Evolutionary conservation across 345 rosid species (phyloP).

Genomic region (Eucalyptus pumila): DNA sequence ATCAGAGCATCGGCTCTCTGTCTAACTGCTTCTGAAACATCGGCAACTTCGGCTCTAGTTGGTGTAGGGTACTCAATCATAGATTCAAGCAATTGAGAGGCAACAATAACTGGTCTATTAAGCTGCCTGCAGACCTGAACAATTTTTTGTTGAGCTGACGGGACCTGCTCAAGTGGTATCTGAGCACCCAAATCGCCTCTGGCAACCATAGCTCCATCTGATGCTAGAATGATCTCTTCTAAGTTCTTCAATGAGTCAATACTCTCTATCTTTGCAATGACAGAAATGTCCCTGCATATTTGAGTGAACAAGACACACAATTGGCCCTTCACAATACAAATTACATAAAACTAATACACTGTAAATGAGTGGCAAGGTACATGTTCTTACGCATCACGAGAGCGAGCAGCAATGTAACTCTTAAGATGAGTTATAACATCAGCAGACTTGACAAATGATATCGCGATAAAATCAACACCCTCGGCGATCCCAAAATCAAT

Average conservation of each 20-base stretch:
- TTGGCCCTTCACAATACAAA: neutral
- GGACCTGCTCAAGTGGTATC: conserved; percentile 98
- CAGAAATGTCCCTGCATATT: conserved; percentile 62
- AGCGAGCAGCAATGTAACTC: conserved; percentile 88
- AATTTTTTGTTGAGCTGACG: conserved; percentile 81
- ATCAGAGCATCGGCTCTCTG: conserved; percentile 95
- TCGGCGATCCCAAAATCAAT: conserved; percentile 97
- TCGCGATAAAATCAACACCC: conserved; percentile 95
- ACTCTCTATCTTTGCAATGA: conserved; percentile 96
- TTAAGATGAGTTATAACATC: conserved; percentile 95
- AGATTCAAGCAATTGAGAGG: conserved; percentile 93
- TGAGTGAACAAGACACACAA: neutral
- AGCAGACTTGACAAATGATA: conserved; percentile 98
- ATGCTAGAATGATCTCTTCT: conserved; percentile 79
- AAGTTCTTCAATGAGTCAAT: conserved; percentile 80
- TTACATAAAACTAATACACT: neutral
- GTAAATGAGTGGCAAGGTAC: neutral
- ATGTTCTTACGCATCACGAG: conserved; percentile 53
- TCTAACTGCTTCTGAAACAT: conserved; percentile 97
- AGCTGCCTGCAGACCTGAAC: conserved; percentile 84
- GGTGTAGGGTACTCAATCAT: conserved; percentile 99
- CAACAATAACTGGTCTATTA: conserved; percentile 93
- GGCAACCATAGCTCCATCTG: conserved; percentile 99
- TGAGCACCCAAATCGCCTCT: conserved; percentile 99
- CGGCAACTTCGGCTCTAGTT: conserved; percentile 99